Percentiles rank a stretch among this genome's conserved stretches.
Evolutionary conservation across 306 rosid species (phyloP).

Genomic region (Inga laurina): DNA sequence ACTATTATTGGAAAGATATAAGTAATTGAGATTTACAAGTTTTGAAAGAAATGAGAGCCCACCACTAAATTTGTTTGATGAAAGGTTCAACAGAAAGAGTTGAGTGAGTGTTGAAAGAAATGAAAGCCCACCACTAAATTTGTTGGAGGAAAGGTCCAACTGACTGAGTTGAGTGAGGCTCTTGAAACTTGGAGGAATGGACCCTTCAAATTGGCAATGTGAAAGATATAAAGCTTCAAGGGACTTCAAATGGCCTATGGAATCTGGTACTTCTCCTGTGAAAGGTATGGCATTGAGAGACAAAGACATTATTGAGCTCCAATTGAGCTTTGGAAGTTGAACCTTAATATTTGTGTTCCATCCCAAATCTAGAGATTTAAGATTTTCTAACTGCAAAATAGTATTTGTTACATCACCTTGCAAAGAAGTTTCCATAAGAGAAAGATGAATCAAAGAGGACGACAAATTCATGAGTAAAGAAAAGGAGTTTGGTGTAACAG

Average conservation of each 20-base stretch:
- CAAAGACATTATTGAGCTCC: not conserved
- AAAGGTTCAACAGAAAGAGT: too few relatives aligned
- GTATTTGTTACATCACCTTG: not conserved
- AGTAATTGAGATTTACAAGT: not conserved
- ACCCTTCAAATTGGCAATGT: not conserved
- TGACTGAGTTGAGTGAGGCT: not conserved
- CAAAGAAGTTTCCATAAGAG: rapidly evolving
- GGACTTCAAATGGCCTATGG: not conserved
- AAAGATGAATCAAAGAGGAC: slow-evolving; percentile 6
- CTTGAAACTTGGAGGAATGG: not conserved
- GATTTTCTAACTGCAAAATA: not conserved
- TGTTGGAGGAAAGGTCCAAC: not conserved
- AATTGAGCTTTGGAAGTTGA: not conserved
- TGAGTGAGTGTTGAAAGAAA: not conserved
- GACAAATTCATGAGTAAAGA: not conserved
- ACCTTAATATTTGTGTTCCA: not conserved
- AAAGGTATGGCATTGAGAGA: rapidly evolving
- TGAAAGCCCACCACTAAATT: slow-evolving; percentile 18
- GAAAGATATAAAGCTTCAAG: rapidly evolving
- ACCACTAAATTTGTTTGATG: too few relatives aligned
- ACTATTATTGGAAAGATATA: not conserved
- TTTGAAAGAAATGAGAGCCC: too few relatives aligned
- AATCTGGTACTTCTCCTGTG: not conserved
- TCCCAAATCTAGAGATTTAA: not conserved
- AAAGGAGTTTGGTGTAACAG: not conserved